Conservation (phyloP, 1,139 yeast genomes). For the Scheffersomyces lignicola region DNA sequence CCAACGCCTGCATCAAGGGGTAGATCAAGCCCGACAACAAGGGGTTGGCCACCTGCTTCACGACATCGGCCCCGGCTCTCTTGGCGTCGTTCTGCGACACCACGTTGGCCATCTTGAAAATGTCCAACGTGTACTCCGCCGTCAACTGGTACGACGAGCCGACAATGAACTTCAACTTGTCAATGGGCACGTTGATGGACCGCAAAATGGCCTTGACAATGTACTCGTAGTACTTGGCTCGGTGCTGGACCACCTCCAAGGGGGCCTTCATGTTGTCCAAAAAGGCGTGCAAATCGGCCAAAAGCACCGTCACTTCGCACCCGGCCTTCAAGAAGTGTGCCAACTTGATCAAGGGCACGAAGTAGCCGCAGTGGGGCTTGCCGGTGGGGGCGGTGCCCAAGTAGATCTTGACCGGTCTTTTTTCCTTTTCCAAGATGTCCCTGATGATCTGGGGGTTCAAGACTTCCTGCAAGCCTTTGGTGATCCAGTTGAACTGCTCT, state of each 20-base stretch:
- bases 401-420: slow-evolving; percentile 82
- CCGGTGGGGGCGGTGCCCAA: slow-evolving; percentile 92
- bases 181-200: slow-evolving; percentile 89
- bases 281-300: slow-evolving; percentile 98
- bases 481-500: slow-evolving; percentile 75
- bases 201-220: slow-evolving; percentile 80
- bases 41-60: slow-evolving; percentile 94
- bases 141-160: slow-evolving; percentile 88
- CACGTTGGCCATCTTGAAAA: slow-evolving; percentile 76
- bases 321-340: slow-evolving; percentile 97
- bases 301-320: slow-evolving; percentile 84
- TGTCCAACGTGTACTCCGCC: slow-evolving; percentile 80
- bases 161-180: slow-evolving; percentile 74
- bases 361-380: slow-evolving; percentile 97
- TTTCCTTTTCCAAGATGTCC: slow-evolving; percentile 74
- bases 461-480: slow-evolving; percentile 87
- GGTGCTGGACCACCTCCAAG: slow-evolving; percentile 81
- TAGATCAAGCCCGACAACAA: slow-evolving; percentile 90
- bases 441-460: slow-evolving; percentile 87
- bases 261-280: slow-evolving; percentile 99
- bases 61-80: slow-evolving; percentile 99
- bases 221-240: slow-evolving; percentile 86
- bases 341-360: slow-evolving; percentile 94
- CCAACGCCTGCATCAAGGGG: slow-evolving; percentile 98
- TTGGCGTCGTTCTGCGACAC: slow-evolving; percentile 95